Evolutionary conservation across 768 basidiomycete species (phyloP).

Genomic region (Leccinum uliginosum): DNA sequence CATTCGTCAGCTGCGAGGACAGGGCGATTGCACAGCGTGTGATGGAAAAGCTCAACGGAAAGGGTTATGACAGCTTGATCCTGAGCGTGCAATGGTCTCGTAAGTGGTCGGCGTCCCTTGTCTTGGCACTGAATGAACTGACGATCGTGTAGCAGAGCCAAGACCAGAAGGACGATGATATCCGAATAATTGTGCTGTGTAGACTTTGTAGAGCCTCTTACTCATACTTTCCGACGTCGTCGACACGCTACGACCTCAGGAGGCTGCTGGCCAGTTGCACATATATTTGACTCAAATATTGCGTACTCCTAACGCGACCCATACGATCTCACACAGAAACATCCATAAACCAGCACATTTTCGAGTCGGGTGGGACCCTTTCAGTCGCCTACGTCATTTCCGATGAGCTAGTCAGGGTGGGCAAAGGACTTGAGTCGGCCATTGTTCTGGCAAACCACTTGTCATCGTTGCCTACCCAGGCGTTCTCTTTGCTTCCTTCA

Average conservation of each 20-base stretch:
- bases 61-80: constrained; percentile 91
- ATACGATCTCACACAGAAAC: background rate
- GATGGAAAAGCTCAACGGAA: constrained; percentile 87
- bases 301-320: background rate
- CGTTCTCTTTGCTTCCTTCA: constrained; percentile 60
- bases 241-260: background rate
- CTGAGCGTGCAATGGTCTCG: constrained; percentile 63
- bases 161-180: constrained; percentile 38
- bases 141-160: constrained; percentile 31
- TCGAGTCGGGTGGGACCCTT: background rate
- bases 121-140: background rate
- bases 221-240: background rate
- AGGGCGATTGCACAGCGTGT: constrained; percentile 76
- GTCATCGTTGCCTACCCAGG: constrained; percentile 23
- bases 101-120: constrained; percentile 31
- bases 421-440: background rate
- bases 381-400: constrained; percentile 52
- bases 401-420: constrained; percentile 51
- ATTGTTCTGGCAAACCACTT: background rate
- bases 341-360: constrained; percentile 10
- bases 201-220: background rate
- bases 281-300: background rate
- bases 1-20: constrained; percentile 95
- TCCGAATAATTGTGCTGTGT: background rate
- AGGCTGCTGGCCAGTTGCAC: background rate